These are phyloP conservation scores for Xanthoconium purpureum DNA, from an alignment of 768 basidiomycete species.

Conservation along the genomic window DNA sequence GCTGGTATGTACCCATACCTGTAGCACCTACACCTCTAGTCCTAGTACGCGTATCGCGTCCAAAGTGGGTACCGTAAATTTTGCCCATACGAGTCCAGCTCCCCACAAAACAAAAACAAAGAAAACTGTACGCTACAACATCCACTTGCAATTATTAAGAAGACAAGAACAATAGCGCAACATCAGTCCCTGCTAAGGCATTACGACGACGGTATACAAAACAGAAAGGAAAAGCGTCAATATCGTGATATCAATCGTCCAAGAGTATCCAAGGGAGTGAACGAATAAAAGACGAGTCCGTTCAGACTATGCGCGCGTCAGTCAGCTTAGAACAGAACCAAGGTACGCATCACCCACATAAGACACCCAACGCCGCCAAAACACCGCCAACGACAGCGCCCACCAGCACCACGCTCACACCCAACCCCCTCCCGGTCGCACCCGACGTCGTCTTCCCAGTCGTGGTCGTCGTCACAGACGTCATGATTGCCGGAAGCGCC, in stretches of 20 bases:
- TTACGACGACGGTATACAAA: neutral
- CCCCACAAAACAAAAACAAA: too few species aligned
- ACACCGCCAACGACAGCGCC: neutral
- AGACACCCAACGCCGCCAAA: neutral
- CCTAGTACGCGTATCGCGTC: too few species aligned
- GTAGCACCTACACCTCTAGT: too few species aligned
- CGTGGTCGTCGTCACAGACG: slow-evolving; percentile 20
- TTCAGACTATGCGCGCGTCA: neutral
- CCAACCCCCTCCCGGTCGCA: neutral
- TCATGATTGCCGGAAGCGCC: slow-evolving; percentile 39
- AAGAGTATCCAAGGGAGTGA: neutral
- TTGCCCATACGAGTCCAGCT: too few species aligned
- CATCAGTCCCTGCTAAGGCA: neutral
- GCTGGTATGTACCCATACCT: too few species aligned
- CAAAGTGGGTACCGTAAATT: too few species aligned
- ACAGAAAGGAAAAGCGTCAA: neutral
- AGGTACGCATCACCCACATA: neutral
- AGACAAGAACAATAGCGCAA: too few species aligned
- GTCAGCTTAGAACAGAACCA: neutral
- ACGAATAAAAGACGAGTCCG: too few species aligned
- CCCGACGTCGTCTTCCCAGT: neutral
- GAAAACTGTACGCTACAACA: too few species aligned
- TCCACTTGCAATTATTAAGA: too few species aligned
- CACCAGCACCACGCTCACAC: neutral
- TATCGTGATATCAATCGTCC: neutral